Conservation (phyloP, 1,139 yeast genomes). For the Zygosaccharomyces sapae region DNA sequence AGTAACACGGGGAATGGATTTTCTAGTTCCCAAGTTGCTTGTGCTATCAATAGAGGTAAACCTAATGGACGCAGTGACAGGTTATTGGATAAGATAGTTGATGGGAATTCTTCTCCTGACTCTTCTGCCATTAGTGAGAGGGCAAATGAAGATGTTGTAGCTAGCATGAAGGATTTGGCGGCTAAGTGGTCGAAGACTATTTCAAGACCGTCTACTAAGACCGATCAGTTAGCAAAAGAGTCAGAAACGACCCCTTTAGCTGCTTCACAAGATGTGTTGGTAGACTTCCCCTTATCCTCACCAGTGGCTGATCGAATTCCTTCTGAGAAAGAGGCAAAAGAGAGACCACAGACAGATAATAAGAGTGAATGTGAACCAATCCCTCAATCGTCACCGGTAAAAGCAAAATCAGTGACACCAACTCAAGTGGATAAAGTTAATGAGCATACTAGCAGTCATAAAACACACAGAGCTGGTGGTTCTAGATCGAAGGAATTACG, state of each 20-base stretch:
- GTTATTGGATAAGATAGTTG: constrained; percentile 7
- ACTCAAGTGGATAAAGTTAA: background rate
- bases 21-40: background rate
- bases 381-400: background rate
- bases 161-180: background rate
- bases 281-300: constrained; percentile 2
- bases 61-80: constrained; percentile 3
- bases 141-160: background rate
- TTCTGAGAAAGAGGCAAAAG: background rate
- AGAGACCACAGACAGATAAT: background rate
- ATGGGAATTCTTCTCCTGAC: constrained; percentile 9
- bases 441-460: background rate
- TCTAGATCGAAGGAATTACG: background rate
- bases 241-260: background rate
- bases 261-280: background rate
- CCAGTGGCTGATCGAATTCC: background rate
- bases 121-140: background rate
- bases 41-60: background rate
- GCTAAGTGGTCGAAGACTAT: background rate
- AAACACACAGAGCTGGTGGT: background rate
- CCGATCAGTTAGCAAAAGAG: background rate
- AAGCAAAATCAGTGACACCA: background rate
- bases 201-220: background rate
- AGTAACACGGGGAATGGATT: background rate
- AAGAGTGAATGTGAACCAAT: background rate